phyloP scores from a whole-genome alignment of 2,329 filamentous ascomycete species.

The Mycosphaerella sp. region DNA sequence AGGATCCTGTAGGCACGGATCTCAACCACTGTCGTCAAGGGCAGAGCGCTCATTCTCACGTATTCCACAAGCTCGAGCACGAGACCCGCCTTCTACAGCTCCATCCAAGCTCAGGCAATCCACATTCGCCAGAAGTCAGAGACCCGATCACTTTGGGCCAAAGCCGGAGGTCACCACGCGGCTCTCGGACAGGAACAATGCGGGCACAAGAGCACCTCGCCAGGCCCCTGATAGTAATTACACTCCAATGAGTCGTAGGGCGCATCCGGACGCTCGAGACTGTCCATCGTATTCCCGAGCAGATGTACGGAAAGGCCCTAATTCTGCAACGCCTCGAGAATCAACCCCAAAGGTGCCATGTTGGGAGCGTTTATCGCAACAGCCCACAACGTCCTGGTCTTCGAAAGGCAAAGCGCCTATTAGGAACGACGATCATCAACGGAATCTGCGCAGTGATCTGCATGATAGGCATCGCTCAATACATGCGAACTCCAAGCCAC shows the following conservation, averaged over 20 bases:
- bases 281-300: neutral
- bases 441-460: neutral
- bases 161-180: slow-evolving; percentile 7
- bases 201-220: neutral
- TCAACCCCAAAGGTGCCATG: neutral
- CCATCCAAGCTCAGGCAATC: neutral
- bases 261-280: neutral
- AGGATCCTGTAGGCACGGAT: neutral
- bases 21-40: neutral
- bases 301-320: neutral
- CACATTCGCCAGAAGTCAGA: slow-evolving; percentile 4
- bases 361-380: slow-evolving; percentile 2
- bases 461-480: neutral
- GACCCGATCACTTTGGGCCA: slow-evolving; percentile 12
- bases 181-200: neutral
- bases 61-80: neutral
- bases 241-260: neutral
- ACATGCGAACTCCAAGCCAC: neutral
- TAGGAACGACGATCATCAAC: neutral
- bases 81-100: neutral
- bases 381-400: slow-evolving; percentile 1
- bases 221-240: neutral
- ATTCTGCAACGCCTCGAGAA: neutral
- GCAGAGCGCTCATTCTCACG: neutral
- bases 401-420: neutral